These are phyloP conservation scores for Globisporangium viniferum DNA, from an alignment of 352 stramenopile species.

Conservation along the genomic window DNA sequence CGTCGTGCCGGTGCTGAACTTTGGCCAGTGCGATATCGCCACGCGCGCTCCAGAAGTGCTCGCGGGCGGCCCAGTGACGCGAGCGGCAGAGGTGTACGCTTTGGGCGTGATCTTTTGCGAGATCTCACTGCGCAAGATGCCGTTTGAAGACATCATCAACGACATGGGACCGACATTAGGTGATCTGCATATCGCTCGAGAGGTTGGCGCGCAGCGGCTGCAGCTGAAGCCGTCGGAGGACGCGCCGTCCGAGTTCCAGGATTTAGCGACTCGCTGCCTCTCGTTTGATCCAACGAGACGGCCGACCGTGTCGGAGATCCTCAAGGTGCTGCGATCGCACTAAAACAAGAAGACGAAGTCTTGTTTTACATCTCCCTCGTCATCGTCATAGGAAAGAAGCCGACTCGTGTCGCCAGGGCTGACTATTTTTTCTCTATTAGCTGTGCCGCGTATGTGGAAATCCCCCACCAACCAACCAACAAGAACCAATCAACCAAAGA, in stretches of 20 bases:
- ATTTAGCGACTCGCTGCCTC: constrained; percentile 40
- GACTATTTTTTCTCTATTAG: constrained; percentile 11
- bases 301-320: constrained; percentile 38
- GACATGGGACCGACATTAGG: constrained; percentile 51
- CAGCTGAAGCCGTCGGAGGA: constrained; percentile 40
- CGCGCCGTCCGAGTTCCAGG: constrained; percentile 39
- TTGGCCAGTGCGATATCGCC: constrained; percentile 55
- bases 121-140: constrained; percentile 40
- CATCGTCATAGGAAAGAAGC: background rate
- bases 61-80: constrained; percentile 35
- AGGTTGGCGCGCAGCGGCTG: constrained; percentile 42
- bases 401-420: background rate
- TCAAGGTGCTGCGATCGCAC: constrained; percentile 19
- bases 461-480: background rate
- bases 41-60: constrained; percentile 60
- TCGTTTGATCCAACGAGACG: constrained; percentile 46
- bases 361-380: background rate
- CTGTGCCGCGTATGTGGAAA: constrained; percentile 5
- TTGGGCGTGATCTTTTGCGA: constrained; percentile 76
- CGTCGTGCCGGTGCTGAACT: constrained; percentile 36
- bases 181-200: constrained; percentile 60
- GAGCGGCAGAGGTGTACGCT: constrained; percentile 60
- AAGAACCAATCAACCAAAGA: constrained; percentile 1
- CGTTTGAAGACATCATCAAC: constrained; percentile 43
- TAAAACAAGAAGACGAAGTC: background rate